Conservation (phyloP, 2,329 filamentous ascomycete species). For the Albophoma yamanashiensis region DNA sequence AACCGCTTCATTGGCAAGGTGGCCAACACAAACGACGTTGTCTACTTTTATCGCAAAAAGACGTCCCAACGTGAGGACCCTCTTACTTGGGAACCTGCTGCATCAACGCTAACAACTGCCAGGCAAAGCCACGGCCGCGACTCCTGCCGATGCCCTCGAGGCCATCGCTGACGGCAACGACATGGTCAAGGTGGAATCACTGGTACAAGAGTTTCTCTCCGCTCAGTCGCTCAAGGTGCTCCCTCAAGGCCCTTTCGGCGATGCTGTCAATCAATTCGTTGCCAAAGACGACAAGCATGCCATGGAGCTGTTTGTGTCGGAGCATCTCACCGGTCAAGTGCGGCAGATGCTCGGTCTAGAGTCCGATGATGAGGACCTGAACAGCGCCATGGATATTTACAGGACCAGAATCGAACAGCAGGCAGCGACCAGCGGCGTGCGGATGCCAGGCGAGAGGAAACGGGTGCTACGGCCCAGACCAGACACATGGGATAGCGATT, state of each 20-base stretch:
- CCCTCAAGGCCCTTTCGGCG: conserved; percentile 83
- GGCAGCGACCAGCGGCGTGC: conserved; percentile 50
- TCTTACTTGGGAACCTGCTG: fast-evolving
- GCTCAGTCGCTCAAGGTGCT: conserved; percentile 87
- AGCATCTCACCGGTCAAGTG: conserved; percentile 60
- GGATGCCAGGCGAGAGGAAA: conserved; percentile 21
- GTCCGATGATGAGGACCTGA: conserved; percentile 54
- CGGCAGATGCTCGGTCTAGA: conserved; percentile 58
- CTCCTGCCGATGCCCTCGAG: conserved; percentile 53
- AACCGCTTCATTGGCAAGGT: conserved; percentile 85
- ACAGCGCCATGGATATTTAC: conserved; percentile 63
- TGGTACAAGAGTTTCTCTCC: conserved; percentile 79
- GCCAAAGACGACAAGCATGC: conserved; percentile 92
- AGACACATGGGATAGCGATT: conserved; percentile 76
- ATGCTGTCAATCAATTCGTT: conserved; percentile 87
- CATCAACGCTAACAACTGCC: conserved; percentile 1
- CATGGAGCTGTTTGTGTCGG: conserved; percentile 70
- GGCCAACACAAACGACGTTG: conserved; percentile 87
- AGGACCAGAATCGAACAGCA: conserved; percentile 58
- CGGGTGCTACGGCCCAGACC: conserved; percentile 61
- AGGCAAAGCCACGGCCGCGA: conserved; percentile 28
- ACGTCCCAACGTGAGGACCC: conserved; percentile 28
- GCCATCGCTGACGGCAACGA: conserved; percentile 42
- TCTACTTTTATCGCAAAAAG: conserved; percentile 89
- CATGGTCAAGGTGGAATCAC: conserved; percentile 73